These are phyloP conservation scores for Flaveria floridana DNA, from an alignment of 140 eudicot species.

Conservation along the genomic window DNA sequence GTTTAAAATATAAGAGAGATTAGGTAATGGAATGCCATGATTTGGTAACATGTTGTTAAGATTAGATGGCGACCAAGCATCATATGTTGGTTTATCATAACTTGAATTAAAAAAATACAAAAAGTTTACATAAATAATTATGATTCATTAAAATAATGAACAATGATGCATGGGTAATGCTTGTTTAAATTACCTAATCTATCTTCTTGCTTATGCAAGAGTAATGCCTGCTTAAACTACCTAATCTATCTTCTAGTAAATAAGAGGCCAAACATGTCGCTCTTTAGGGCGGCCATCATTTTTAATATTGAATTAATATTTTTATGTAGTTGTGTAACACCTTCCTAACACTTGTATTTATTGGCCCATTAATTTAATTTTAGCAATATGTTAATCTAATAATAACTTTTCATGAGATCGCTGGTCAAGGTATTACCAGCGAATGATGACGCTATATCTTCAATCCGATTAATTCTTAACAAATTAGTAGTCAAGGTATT, in stretches of 20 bases:
- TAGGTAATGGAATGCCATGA: constrained; percentile 22
- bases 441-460: too few relatives aligned
- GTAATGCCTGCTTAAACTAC: constrained; percentile 32
- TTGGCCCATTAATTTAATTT: too few relatives aligned
- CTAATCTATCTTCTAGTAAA: constrained; percentile 25
- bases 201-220: constrained; percentile 9
- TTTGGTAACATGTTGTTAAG: constrained; percentile 37
- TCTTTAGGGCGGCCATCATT: constrained; percentile 35
- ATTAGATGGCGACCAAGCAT: constrained; percentile 64
- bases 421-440: too few relatives aligned
- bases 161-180: constrained; percentile 30
- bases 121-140: neutral
- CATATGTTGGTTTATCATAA: constrained; percentile 32
- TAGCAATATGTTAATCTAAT: too few relatives aligned
- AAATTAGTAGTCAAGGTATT: too few relatives aligned
- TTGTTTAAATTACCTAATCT: constrained; percentile 34
- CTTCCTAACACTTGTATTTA: too few relatives aligned
- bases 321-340: too few relatives aligned
- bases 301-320: neutral
- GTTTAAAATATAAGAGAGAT: constrained; percentile 8
- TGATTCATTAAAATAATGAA: neutral
- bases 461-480: too few relatives aligned
- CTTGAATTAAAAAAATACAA: neutral
- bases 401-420: too few relatives aligned
- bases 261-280: constrained; percentile 35